Conservation (phyloP, 805 yeast genomes). For the Spathaspora sp. region DNA sequence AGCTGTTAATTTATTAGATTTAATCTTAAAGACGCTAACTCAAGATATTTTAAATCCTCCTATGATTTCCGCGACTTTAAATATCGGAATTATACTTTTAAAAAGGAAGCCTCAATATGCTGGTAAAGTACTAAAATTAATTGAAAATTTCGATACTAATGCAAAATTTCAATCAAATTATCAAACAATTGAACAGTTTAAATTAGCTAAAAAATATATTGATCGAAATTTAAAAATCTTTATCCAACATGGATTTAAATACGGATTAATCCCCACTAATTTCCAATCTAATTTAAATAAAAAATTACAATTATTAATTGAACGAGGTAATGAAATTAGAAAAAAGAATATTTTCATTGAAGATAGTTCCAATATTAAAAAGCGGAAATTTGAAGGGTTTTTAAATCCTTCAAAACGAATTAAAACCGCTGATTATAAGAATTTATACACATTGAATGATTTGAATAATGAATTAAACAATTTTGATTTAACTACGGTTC, state of each 20-base stretch:
- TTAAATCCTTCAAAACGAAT: conserved; percentile 27
- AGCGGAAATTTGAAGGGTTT: conserved; percentile 42
- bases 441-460: conserved; percentile 65
- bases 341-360: conserved; percentile 33
- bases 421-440: conserved; percentile 44
- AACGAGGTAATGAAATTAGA: conserved; percentile 39
- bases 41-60: conserved; percentile 54
- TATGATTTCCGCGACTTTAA: conserved; percentile 62
- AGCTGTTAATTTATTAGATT: conserved; percentile 61
- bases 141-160: conserved; percentile 60
- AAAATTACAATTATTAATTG: conserved; percentile 25
- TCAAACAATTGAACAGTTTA: conserved; percentile 42
- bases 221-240: conserved; percentile 55
- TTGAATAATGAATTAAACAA: conserved; percentile 55
- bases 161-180: conserved; percentile 51
- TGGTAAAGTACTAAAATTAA: conserved; percentile 51
- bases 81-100: conserved; percentile 59
- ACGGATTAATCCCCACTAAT: conserved; percentile 33
- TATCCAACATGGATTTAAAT: conserved; percentile 33
- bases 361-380: conserved; percentile 28
- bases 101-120: conserved; percentile 62
- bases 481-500: conserved; percentile 69
- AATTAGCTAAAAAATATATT: conserved; percentile 57
- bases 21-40: conserved; percentile 52
- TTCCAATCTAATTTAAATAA: conserved; percentile 23